Evolutionary conservation across 78 protist genomes (phyloP).

Genomic region (Anaeramoeba flamelloides): DNA sequence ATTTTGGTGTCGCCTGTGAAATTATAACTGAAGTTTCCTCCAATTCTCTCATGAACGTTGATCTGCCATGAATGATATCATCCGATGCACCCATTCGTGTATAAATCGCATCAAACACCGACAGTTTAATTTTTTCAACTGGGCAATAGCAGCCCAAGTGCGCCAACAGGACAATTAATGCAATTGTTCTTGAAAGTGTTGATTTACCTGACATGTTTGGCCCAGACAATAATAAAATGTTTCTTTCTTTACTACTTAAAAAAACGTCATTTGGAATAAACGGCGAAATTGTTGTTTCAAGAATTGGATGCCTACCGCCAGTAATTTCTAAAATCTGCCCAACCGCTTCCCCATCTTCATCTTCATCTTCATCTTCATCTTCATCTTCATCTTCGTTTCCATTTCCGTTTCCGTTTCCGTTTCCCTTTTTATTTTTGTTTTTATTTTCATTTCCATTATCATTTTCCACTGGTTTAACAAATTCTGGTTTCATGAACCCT

Average conservation of each 20-base stretch:
- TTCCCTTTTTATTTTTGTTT: too few relatives aligned
- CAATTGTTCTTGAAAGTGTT: conserved; percentile 57
- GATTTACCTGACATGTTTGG: conserved; percentile 38
- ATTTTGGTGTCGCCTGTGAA: neutral
- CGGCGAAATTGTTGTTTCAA: neutral
- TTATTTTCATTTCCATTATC: too few relatives aligned
- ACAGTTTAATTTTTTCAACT: neutral
- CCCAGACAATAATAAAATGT: neutral
- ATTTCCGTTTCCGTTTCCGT: too few relatives aligned
- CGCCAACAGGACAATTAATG: neutral
- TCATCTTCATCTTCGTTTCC: too few relatives aligned
- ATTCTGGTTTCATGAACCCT: too few relatives aligned
- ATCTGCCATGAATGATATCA: neutral
- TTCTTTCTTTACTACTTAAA: neutral
- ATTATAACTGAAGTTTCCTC: neutral
- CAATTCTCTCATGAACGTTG: neutral
- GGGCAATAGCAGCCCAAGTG: neutral
- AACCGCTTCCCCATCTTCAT: too few relatives aligned
- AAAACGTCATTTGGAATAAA: neutral
- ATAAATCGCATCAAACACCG: neutral
- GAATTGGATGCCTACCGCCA: neutral
- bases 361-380: too few relatives aligned
- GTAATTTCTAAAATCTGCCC: too few relatives aligned
- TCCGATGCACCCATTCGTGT: neutral
- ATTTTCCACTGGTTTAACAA: too few relatives aligned